These are phyloP conservation scores for Aspergillus homomorphus DNA, from an alignment of 495 filamentous ascomycete species.

Conservation along the genomic window DNA sequence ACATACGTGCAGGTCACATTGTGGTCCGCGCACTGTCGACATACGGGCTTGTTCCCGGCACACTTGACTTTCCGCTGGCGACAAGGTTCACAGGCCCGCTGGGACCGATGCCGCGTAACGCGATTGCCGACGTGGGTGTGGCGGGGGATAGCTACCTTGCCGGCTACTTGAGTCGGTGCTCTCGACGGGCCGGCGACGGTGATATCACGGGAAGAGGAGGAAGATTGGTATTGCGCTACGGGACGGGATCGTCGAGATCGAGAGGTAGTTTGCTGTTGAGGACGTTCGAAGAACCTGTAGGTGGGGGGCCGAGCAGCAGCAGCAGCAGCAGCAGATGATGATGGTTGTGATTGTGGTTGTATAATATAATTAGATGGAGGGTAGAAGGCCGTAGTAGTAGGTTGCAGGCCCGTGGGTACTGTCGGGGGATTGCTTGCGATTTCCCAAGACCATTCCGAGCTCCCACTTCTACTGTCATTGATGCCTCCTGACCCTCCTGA, in stretches of 20 bases:
- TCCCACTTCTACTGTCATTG: background rate
- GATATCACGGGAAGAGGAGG: conserved; percentile 7
- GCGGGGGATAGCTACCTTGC: conserved; percentile 39
- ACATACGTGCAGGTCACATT: conserved; percentile 49
- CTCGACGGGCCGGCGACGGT: background rate
- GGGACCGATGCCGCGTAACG: conserved; percentile 34
- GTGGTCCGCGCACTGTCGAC: conserved; percentile 52
- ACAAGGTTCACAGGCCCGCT: conserved; percentile 68
- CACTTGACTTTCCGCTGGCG: conserved; percentile 65
- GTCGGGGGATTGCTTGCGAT: background rate
- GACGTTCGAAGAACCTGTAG: background rate
- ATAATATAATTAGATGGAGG: background rate
- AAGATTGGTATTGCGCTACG: background rate
- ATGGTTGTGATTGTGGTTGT: background rate
- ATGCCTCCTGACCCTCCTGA: background rate
- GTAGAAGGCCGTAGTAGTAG: conserved; percentile 8
- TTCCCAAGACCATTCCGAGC: background rate
- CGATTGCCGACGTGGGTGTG: conserved; percentile 3
- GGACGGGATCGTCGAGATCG: background rate
- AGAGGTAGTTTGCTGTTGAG: background rate
- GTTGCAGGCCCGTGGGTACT: background rate
- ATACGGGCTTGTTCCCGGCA: conserved; percentile 51
- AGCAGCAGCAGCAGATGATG: no score
- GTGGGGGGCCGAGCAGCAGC: background rate
- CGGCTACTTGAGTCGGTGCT: background rate